Percentiles rank a stretch among this genome's conserved stretches.
Conservation (phyloP, 345 rosid species). For the Citrus trifoliata region DNA sequence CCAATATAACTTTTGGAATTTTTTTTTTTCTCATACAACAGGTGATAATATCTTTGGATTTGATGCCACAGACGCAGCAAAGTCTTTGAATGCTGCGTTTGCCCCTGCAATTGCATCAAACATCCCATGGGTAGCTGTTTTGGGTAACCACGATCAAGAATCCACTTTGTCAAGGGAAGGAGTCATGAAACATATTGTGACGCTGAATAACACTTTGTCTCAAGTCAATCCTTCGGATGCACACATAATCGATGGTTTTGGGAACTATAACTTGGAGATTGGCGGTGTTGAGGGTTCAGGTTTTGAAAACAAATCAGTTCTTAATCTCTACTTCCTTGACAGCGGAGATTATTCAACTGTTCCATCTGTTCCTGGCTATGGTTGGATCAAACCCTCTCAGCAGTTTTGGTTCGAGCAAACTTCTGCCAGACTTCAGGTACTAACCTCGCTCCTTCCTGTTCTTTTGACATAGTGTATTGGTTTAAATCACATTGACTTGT, state of each 20-base stretch:
- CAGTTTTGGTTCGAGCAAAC: conserved; percentile 82
- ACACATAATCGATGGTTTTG: conserved; percentile 73
- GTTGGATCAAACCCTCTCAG: conserved; percentile 89
- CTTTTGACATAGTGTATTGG: neutral
- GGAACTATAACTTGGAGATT: conserved; percentile 83
- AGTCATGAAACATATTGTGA: conserved; percentile 75
- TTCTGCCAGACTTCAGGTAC: conserved; percentile 69
- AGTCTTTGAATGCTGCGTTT: conserved; percentile 65
- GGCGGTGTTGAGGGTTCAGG: conserved; percentile 63
- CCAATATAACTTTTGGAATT: neutral
- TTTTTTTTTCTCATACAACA: conserved; percentile 19
- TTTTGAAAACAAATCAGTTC: conserved; percentile 72
- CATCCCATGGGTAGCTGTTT: conserved; percentile 86
- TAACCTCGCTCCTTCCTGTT: neutral
- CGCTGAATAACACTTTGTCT: conserved; percentile 62
- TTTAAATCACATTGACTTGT: neutral
- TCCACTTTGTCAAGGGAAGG: conserved; percentile 72
- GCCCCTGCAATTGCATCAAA: conserved; percentile 67
- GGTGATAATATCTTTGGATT: conserved; percentile 75
- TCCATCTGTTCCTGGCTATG: conserved; percentile 58
- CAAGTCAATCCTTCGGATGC: conserved; percentile 57
- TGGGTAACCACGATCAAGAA: conserved; percentile 94
- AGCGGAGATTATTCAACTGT: conserved; percentile 77
- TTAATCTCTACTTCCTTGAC: conserved; percentile 81
- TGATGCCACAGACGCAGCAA: conserved; percentile 64